phyloP scores from a whole-genome alignment of 1,284 basidiomycete genomes.

The Microbotryum intermedium region DNA sequence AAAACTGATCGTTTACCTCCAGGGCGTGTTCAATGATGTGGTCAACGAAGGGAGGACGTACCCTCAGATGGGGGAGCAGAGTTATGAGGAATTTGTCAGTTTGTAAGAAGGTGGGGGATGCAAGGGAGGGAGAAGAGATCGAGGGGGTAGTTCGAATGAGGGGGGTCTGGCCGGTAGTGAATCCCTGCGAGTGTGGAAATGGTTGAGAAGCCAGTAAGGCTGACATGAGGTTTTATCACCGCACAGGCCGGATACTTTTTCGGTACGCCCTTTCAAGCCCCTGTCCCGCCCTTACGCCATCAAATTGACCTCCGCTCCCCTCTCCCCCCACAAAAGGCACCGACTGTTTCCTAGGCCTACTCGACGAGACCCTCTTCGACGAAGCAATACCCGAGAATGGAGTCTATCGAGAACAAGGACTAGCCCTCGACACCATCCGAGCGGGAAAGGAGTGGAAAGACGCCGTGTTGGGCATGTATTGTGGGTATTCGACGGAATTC shows the following conservation, averaged over 20 bases:
- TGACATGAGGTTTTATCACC: background rate
- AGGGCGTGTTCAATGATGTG: constrained; percentile 54
- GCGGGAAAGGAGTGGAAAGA: constrained; percentile 55
- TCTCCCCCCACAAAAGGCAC: constrained; percentile 2
- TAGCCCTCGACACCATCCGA: constrained; percentile 44
- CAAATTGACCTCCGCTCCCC: too few relatives aligned
- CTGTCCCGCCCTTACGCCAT: too few relatives aligned
- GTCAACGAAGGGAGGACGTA: constrained; percentile 70
- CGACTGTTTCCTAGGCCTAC: constrained; percentile 27
- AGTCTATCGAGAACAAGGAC: constrained; percentile 30
- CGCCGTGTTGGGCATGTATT: constrained; percentile 53
- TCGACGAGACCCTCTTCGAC: constrained; percentile 5
- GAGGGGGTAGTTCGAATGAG: too few relatives aligned
- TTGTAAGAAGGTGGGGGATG: too few relatives aligned
- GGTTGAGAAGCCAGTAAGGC: background rate
- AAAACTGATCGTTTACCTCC: constrained; percentile 43
- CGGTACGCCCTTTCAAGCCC: background rate
- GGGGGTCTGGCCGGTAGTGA: background rate
- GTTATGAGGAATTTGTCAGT: constrained; percentile 5
- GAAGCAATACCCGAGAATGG: constrained; percentile 32
- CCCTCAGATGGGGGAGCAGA: constrained; percentile 54
- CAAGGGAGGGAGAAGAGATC: too few relatives aligned
- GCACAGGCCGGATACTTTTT: constrained; percentile 26
- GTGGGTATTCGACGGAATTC: constrained; percentile 3
- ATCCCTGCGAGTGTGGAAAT: background rate